phyloP scores from a whole-genome alignment of 2,329 filamentous ascomycete species.

The Botrytis cinerea region DNA sequence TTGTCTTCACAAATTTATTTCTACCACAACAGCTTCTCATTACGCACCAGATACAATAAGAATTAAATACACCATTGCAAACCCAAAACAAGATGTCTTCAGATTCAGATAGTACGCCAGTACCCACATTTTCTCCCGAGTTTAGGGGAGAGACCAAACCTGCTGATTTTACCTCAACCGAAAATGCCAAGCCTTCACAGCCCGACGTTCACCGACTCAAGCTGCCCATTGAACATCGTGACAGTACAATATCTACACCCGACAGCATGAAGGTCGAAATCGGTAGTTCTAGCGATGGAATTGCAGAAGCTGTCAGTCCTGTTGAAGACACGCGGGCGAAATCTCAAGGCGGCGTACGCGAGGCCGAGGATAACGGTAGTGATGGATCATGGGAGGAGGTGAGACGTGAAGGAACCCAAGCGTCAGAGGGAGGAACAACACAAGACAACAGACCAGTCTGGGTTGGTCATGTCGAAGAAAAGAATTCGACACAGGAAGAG shows the following conservation, averaged over 20 bases:
- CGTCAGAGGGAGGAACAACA: background rate
- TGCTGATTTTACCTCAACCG: background rate
- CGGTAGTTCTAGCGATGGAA: background rate
- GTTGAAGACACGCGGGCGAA: background rate
- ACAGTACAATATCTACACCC: background rate
- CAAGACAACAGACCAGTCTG: constrained; percentile 2
- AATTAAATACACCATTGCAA: too few species aligned
- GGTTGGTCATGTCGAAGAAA: background rate
- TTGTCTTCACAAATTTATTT: background rate
- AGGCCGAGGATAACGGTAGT: background rate
- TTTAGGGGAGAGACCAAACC: background rate
- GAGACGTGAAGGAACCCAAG: background rate
- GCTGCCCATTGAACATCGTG: background rate
- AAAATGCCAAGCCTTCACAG: background rate
- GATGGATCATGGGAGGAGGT: constrained; percentile 20
- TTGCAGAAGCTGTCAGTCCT: background rate
- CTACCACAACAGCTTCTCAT: background rate
- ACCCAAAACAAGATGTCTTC: background rate
- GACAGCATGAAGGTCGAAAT: constrained; percentile 12
- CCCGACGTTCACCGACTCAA: constrained; percentile 1
- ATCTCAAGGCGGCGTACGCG: background rate
- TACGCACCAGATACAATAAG: background rate
- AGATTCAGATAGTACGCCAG: constrained; percentile 5
- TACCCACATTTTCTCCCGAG: background rate
- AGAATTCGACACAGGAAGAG: background rate